Percentiles rank a stretch among this genome's conserved stretches.
phyloP scores from a whole-genome alignment of 768 basidiomycete genomes.

The Clitopilus passeckerianus region DNA sequence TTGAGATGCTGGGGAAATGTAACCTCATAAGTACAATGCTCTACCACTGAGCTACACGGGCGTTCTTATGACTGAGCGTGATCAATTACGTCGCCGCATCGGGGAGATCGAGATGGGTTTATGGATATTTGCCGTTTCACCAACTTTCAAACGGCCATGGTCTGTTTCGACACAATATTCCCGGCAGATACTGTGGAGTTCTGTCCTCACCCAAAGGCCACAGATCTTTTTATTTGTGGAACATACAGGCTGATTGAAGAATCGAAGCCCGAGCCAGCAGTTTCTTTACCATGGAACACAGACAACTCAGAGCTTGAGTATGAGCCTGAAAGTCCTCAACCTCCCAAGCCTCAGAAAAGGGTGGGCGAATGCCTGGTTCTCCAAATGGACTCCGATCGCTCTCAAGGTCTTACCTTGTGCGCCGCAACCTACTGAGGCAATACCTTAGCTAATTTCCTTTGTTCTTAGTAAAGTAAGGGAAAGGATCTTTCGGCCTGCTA shows the following conservation, averaged over 20 bases:
- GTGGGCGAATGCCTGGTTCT: conserved; percentile 75
- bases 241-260: conserved; percentile 76
- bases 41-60: neutral
- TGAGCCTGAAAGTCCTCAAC: conserved; percentile 8
- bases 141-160: conserved; percentile 1
- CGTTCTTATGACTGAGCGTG: neutral
- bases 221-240: conserved; percentile 77
- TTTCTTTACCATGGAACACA: no score
- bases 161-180: conserved; percentile 56
- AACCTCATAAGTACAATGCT: neutral
- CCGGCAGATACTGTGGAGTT: conserved; percentile 93
- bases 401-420: conserved; percentile 29
- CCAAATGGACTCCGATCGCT: conserved; percentile 26
- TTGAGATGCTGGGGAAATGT: neutral
- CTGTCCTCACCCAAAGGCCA: conserved; percentile 61
- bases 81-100: neutral
- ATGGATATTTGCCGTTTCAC: neutral
- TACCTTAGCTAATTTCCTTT: neutral
- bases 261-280: conserved; percentile 2
- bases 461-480: conserved; percentile 36
- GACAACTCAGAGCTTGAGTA: neutral
- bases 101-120: neutral
- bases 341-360: conserved; percentile 31
- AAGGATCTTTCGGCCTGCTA: conserved; percentile 77
- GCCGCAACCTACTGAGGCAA: neutral